Base-by-base conservation (phyloP, 257 asterid species). In the Ilex aquifolium region DNA sequence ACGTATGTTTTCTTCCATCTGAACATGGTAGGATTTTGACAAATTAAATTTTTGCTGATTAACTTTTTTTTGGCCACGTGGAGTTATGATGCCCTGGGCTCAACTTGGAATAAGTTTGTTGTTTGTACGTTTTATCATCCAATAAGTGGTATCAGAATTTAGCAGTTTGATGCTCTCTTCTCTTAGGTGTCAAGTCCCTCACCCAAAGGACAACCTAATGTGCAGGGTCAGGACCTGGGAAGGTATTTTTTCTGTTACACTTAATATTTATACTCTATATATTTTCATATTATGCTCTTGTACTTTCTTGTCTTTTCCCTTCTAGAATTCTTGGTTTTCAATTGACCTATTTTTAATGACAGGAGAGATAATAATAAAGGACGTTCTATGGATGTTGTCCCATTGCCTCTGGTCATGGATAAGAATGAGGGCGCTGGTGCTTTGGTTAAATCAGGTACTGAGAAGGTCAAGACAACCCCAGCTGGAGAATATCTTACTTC, bases 401-500 rank as follows among this genome's bases (percentile, higher is more conserved):
- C 91, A 32, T 73, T 77, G 57, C 83, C 87, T 57, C 74, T 75
- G 65, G 72, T 80, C 69, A 68, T 85, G 58, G 87, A 78, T 56
- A 83, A 85, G 81, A 70, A 75, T 54, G 96, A 82, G 59, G 81
- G 75, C 65, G 74, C 95, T 56, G 72, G 84, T 80, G 83, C 96
- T 67, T 76, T 93, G 88, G 95, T 93, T 67, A 84, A 87, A 71
- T 69, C 95, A 57, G 82, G 85, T 56, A 63, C 68, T 65, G 97
- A 90, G 70, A 84, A 77, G 77, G 79, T 80, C 65, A 93, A 90
- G 83, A 78, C 82, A 60, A 92, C 99, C 57, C 99, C 99, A 57
- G 99, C 99, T 56, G 99, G 99, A 61, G 99, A 93, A 76, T 93
- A 93, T 77, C 97, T 93, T 60, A 93, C 99, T 56, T 80, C 96